Evolutionary conservation across 305 asterid genomes (phyloP).

Genomic region (Caryopteris hybrid): DNA sequence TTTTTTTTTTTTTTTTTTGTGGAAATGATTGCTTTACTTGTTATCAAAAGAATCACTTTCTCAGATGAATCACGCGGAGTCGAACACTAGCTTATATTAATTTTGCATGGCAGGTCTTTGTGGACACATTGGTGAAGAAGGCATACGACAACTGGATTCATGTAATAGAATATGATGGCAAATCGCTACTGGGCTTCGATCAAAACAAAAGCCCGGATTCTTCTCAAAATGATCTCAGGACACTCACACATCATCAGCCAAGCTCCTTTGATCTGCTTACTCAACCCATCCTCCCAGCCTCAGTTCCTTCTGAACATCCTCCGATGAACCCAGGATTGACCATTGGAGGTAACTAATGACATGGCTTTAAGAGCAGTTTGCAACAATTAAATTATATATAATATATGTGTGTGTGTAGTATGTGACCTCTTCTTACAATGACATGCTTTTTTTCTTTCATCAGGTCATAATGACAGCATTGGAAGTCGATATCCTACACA

Average conservation of each 20-base stretch:
- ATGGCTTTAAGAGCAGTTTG: neutral
- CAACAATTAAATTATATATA: neutral
- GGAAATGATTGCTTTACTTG: too few species aligned
- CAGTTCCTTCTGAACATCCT: constrained; percentile 55
- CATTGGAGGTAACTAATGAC: constrained; percentile 53
- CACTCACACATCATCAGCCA: constrained; percentile 43
- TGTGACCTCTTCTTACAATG: constrained; percentile 2
- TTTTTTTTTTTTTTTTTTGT: too few species aligned
- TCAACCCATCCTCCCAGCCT: constrained; percentile 49
- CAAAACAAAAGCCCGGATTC: constrained; percentile 42
- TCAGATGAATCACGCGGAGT: neutral
- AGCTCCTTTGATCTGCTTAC: constrained; percentile 50
- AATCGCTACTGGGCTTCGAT: constrained; percentile 59
- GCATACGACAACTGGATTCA: constrained; percentile 75
- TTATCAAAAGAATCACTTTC: neutral
- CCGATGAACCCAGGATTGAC: constrained; percentile 45
- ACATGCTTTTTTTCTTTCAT: constrained; percentile 11
- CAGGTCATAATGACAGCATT: constrained; percentile 56
- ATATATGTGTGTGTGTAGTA: too few species aligned
- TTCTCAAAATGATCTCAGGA: constrained; percentile 36
- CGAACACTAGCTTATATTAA: neutral
- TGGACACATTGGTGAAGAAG: constrained; percentile 64
- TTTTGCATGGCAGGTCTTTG: constrained; percentile 44
- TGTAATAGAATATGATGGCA: constrained; percentile 69
- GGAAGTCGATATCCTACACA: constrained; percentile 46